Base-by-base conservation (phyloP, 78 protist genomes). In the Monocercomonoides exilis region DNA sequence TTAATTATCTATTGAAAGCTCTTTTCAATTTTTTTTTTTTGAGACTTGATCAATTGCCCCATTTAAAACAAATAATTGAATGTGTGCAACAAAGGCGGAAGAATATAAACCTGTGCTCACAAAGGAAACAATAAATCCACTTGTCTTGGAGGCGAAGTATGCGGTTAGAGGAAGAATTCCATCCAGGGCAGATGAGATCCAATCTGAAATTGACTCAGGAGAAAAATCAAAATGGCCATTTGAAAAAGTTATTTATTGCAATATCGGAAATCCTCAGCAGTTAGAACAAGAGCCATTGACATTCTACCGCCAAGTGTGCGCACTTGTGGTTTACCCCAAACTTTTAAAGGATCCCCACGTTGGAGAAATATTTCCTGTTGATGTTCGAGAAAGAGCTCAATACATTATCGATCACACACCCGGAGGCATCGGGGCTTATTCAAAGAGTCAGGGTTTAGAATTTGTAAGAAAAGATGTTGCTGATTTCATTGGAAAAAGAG, bases 211-310 rank as follows among this genome's bases (percentile, higher is more conserved):
- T 35, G 0, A 32, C 86, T 29, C 29, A 1, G 87, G 82, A 4
- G 38, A 80, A 32, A 44, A 43, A 3, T 1, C 0, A 38, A 42
- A 5, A 0, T 86, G 90, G 2, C 95, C 95, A 41, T 96, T 96
- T 84, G 84, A 90, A 35, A 87, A 95, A 3, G 80, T 97, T 41
- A 82, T 95, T 41, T 89, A 63, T 87, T 98, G 99, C 92, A 98
- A 98, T 92, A 98, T 98, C 77, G 99, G 99, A 45, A 98, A 98
- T 64, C 99, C 99, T 2, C 99, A 96, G 81, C 92, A 89, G 64
- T 89, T 97, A 4, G 46, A 82, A 44, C 99, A 98, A 89, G 2
- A 77, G 85, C 99, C 99, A 2, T n/a, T 98, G 29, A 91, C 99
- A 1, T 98, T 93, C 77, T 85, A 90, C 87, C 92, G 99, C 2